Conservation (phyloP, 495 filamentous ascomycete species). For the Podospora appendiculata region DNA sequence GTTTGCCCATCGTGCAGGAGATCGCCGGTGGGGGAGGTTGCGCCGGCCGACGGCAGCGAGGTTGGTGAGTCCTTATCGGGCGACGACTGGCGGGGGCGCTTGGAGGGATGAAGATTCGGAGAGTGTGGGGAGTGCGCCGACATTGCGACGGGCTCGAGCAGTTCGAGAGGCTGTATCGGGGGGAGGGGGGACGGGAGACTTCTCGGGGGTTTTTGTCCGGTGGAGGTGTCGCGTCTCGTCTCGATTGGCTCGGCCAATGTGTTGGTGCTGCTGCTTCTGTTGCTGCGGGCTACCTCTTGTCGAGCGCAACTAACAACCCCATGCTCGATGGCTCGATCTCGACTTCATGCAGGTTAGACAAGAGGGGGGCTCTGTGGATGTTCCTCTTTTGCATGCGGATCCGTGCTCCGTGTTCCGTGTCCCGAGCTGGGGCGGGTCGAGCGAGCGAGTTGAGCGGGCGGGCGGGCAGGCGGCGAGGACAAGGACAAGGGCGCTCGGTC, state of each 20-base stretch:
- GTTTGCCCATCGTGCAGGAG: conserved; percentile 21
- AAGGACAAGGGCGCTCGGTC: not conserved
- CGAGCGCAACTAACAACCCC: conserved; percentile 8
- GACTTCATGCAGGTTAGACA: not conserved
- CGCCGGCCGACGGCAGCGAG: conserved; percentile 22
- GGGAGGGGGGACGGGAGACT: not conserved
- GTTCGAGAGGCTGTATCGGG: not conserved
- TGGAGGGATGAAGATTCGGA: conserved; percentile 36
- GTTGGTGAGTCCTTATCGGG: conserved; percentile 40
- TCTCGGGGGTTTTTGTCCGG: not conserved
- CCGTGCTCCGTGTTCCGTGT: not conserved
- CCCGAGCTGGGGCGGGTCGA: not conserved
- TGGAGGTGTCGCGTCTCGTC: not conserved
- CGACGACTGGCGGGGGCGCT: conserved; percentile 43
- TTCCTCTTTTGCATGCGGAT: not conserved
- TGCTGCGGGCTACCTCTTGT: conserved; percentile 5
- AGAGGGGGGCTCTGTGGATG: not conserved
- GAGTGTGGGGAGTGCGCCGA: conserved; percentile 30
- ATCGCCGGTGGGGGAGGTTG: conserved; percentile 25
- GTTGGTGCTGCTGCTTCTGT: not conserved
- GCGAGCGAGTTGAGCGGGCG: no score
- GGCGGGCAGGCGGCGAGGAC: not conserved
- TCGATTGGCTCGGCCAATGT: not conserved
- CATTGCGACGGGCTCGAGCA: conserved; percentile 21
- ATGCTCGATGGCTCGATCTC: conserved; percentile 1